Conservation (phyloP, 208 protist species). For the Entamoeba dispar region DNA sequence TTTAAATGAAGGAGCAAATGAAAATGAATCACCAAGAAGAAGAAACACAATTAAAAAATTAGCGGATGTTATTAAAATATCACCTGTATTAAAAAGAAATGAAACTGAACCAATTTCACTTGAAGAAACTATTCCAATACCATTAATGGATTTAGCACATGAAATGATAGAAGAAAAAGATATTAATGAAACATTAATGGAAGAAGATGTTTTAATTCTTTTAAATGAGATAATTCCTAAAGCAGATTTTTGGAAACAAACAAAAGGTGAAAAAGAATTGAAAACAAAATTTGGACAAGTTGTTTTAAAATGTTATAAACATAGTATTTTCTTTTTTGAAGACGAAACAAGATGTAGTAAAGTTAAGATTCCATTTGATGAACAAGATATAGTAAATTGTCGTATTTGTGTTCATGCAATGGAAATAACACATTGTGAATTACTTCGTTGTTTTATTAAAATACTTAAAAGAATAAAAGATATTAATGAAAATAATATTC, state of each 20-base stretch:
- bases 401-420: background rate
- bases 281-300: background rate
- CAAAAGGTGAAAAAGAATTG: background rate
- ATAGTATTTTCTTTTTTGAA: background rate
- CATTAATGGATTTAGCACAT: background rate
- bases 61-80: background rate
- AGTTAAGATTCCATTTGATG: background rate
- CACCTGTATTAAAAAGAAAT: background rate
- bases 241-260: background rate
- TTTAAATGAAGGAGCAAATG: background rate
- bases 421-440: background rate
- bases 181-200: background rate
- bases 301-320: background rate
- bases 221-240: background rate
- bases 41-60: background rate
- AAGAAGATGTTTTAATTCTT: background rate
- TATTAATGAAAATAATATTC: background rate
- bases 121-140: background rate
- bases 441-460: background rate
- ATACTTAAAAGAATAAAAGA: background rate
- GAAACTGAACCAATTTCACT: background rate
- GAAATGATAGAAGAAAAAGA: background rate
- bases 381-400: background rate
- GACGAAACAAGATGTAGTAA: background rate
- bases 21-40: background rate